A percentile compares a stretch with the other conserved stretches of the same genome.
These are phyloP conservation scores for Ceratobasidium sp. DNA, from an alignment of 1,284 basidiomycete genomes.

Conservation along the genomic window DNA sequence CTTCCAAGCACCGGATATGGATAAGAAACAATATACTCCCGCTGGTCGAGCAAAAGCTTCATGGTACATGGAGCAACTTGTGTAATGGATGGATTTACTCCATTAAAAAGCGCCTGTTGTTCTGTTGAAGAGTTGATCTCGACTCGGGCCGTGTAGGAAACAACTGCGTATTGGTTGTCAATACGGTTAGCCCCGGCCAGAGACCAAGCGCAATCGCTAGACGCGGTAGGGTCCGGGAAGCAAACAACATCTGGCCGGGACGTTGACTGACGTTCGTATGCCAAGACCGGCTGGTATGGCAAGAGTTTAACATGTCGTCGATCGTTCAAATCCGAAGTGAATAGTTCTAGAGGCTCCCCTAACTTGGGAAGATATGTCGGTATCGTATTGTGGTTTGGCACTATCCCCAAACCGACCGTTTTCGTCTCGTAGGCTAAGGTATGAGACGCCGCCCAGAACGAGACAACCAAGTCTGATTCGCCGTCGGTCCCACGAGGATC, in stretches of 20 bases:
- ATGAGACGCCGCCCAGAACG: constrained; percentile 23
- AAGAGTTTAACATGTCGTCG: neutral
- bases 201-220: too few species aligned
- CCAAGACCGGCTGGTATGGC: neutral
- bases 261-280: neutral
- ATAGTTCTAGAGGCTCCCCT: neutral
- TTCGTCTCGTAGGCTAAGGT: neutral
- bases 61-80: constrained; percentile 31
- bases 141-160: constrained; percentile 1
- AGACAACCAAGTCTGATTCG: constrained; percentile 21
- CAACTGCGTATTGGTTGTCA: neutral
- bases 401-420: neutral
- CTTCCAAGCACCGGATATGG: constrained; percentile 24
- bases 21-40: constrained; percentile 3
- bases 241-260: too few species aligned
- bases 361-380: neutral
- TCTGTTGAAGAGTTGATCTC: neutral
- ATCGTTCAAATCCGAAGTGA: neutral
- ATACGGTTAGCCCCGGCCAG: neutral
- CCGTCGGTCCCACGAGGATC: constrained; percentile 7
- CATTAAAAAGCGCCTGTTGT: neutral
- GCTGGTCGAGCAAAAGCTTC: neutral
- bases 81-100: neutral
- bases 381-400: neutral
- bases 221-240: neutral